Evolutionary conservation across 2,329 filamentous ascomycete species (phyloP).

Genomic region (Bipolaris victoriae): DNA sequence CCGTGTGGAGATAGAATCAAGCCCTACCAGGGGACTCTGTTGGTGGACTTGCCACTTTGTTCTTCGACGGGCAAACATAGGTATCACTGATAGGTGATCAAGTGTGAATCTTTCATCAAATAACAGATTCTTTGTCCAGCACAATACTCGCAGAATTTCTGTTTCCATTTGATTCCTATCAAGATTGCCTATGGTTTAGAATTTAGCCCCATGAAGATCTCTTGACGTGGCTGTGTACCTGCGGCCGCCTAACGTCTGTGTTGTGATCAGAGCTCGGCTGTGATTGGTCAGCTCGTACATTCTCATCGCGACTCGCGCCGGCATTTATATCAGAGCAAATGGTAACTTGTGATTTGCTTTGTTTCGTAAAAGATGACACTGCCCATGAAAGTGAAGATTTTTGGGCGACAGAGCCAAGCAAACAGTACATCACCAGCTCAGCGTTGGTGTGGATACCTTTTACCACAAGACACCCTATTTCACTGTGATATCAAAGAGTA

Average conservation of each 20-base stretch:
- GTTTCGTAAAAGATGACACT: not conserved
- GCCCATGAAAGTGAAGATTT: not conserved
- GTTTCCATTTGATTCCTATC: not conserved
- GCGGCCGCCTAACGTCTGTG: not conserved
- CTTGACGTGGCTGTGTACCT: not conserved
- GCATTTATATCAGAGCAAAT: not conserved
- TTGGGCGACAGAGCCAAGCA: not conserved
- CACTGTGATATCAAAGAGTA: not conserved
- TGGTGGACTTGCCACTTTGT: not conserved
- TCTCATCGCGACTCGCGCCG: not conserved
- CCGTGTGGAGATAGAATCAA: not conserved
- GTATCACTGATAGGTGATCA: not conserved
- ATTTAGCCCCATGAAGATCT: not conserved
- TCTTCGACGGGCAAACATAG: not conserved
- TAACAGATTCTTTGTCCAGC: not conserved
- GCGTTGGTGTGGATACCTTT: not conserved
- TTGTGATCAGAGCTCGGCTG: not conserved
- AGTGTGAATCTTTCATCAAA: not conserved
- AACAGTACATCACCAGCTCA: not conserved
- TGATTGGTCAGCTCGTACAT: slow-evolving; percentile 15
- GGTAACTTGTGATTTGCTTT: not conserved
- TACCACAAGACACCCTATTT: not conserved
- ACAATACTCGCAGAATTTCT: not conserved
- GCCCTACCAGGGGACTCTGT: not conserved
- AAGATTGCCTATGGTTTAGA: not conserved